phyloP scores from a whole-genome alignment of 441 rosid genomes.

The Erysimum cheiri region DNA sequence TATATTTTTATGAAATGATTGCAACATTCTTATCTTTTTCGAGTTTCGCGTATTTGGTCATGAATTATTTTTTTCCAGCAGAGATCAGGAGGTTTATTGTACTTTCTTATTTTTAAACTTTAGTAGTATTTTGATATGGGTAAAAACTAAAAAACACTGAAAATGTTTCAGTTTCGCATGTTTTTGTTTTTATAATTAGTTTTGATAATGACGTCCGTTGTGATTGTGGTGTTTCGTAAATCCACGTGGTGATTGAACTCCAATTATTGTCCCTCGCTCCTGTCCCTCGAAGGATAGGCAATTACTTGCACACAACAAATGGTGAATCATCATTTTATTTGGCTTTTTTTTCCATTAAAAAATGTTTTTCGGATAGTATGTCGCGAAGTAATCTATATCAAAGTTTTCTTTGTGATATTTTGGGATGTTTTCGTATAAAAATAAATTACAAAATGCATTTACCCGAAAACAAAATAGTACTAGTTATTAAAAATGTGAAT shows the following conservation, averaged over 20 bases:
- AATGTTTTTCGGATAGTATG: not conserved
- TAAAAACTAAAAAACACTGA: not conserved
- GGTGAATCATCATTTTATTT: constrained; percentile 39
- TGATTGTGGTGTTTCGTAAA: constrained; percentile 31
- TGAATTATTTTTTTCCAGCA: not conserved
- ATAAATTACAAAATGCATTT: not conserved
- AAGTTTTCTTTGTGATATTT: not conserved
- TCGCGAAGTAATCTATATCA: not conserved
- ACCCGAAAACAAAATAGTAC: no score
- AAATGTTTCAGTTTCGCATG: not conserved
- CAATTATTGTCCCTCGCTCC: constrained; percentile 34
- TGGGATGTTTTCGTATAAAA: not conserved
- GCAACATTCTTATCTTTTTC: constrained; percentile 1
- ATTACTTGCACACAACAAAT: constrained; percentile 48
- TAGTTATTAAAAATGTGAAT: no score
- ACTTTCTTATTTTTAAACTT: not conserved
- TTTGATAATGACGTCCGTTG: not conserved
- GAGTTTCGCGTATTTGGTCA: not conserved
- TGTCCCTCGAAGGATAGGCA: constrained; percentile 32
- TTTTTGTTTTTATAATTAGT: not conserved
- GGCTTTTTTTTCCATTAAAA: not conserved
- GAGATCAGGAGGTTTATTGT: not conserved
- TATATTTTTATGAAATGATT: constrained; percentile 20
- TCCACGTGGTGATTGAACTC: constrained; percentile 38
- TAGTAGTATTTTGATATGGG: not conserved